Evolutionary conservation across 768 basidiomycete species (phyloP).

Genomic region (Basidioascus undulatus): DNA sequence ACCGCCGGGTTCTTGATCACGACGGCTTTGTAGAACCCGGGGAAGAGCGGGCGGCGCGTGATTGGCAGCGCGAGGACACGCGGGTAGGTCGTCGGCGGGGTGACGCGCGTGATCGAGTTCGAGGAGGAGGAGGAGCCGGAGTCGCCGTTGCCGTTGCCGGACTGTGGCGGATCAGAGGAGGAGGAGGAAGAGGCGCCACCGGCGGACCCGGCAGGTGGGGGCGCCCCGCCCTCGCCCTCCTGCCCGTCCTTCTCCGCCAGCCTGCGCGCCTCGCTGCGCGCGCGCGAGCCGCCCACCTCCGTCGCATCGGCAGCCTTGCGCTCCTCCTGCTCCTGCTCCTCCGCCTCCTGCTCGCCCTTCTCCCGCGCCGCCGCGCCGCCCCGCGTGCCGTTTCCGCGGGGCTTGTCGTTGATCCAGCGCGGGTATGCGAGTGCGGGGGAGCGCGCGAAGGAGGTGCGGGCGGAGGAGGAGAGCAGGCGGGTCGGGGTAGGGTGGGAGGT

Average conservation of each 20-base stretch:
- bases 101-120: conserved; percentile 13
- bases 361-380: background rate
- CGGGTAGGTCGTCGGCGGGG: conserved; percentile 67
- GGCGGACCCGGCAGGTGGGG: background rate
- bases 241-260: background rate
- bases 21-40: conserved; percentile 94
- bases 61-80: conserved; percentile 88
- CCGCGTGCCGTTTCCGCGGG: background rate
- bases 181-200: conserved; percentile 5
- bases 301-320: no score
- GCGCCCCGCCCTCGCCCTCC: background rate
- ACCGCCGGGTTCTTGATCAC: conserved; percentile 76
- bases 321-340: background rate
- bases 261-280: background rate
- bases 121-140: conserved; percentile 20
- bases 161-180: conserved; percentile 12
- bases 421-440: background rate
- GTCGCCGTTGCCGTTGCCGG: no score
- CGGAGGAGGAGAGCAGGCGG: background rate
- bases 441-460: background rate
- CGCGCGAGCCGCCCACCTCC: background rate
- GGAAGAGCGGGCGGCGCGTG: conserved; percentile 80
- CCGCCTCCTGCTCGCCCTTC: background rate
- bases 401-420: background rate
- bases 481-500: background rate